Base-by-base conservation (phyloP, 2,329 filamentous ascomycete species). In the Colletotrichum sp. region DNA sequence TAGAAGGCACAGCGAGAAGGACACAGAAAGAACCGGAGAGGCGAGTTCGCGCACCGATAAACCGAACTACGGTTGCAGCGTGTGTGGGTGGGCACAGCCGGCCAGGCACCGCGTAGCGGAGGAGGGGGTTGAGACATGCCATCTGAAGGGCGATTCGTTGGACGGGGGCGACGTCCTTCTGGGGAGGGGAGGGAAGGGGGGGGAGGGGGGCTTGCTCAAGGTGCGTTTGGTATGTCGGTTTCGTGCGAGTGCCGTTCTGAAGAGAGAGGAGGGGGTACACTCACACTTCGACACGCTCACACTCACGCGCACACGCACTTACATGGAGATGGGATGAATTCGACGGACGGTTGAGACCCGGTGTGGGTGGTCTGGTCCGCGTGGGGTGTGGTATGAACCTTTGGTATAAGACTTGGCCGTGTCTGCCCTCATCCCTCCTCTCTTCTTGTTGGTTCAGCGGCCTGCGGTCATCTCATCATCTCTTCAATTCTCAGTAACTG, bases 131-230 rank as follows among this genome's bases (percentile, higher is more conserved):
- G 73, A 68, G 73, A 75, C 73, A 75, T 75, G 73, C 64, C 73
- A 75, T 75, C 70, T 75, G 73, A 73, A 75, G 73, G 70, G 21
- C 70, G 32, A 75, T 75, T 75, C 73, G 73, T 68, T 73, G 64
- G 58, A 68, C 38, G 43, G 57, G 38, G 26, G 63, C 61, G 38
- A 28, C 43, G 43, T 38, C 55, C 36, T 30, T 67, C 61, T 72
- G 38, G 48, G n/a, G 55, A 34, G 38, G 38, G 18, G 16, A 9
- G 16, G 36, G 36, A 6, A 5, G 28, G 8, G 28, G 10, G 15
- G 36, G 36, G 36, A 5, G 38, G 43, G 43, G 43, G 43, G 43
- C 43, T 48, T 34, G 58, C 64, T 60, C 68, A 66, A 43, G 28
- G 64, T 57, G 70, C 57, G 73, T 75, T 75, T 75, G 73, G 73